Conservation (phyloP, 805 yeast species). For the Nakazawaea populi region DNA sequence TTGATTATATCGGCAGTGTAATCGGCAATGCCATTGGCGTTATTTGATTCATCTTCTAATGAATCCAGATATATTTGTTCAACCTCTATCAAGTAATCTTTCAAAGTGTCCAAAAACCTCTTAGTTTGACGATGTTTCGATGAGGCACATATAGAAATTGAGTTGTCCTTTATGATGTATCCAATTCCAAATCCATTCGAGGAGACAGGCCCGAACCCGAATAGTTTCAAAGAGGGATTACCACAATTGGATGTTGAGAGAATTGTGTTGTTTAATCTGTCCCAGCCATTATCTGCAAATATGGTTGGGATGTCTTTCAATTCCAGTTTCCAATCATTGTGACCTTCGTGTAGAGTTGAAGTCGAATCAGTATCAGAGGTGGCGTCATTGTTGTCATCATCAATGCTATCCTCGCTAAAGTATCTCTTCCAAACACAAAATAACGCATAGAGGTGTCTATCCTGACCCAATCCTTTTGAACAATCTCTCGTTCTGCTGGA, state of each 20-base stretch:
- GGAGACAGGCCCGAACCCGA: slow-evolving; percentile 89
- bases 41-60: slow-evolving; percentile 6
- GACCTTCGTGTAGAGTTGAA: slow-evolving; percentile 21
- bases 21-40: not conserved
- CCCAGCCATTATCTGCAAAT: slow-evolving; percentile 88
- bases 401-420: slow-evolving; percentile 24
- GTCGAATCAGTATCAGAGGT: slow-evolving; percentile 24
- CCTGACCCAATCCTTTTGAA: slow-evolving; percentile 82
- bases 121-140: slow-evolving; percentile 86
- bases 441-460: slow-evolving; percentile 82
- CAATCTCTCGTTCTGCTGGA: slow-evolving; percentile 61
- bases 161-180: slow-evolving; percentile 76
- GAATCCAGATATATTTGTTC: slow-evolving; percentile 40
- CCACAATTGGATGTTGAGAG: slow-evolving; percentile 89
- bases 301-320: slow-evolving; percentile 55
- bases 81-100: slow-evolving; percentile 55
- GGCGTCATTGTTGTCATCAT: slow-evolving; percentile 14
- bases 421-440: slow-evolving; percentile 83
- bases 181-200: slow-evolving; percentile 94
- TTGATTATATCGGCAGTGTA: slow-evolving; percentile 14
- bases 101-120: slow-evolving; percentile 66
- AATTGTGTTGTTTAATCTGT: slow-evolving; percentile 70
- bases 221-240: slow-evolving; percentile 77
- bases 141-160: slow-evolving; percentile 74
- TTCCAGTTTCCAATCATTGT: slow-evolving; percentile 15